phyloP scores from a whole-genome alignment of 2,329 filamentous ascomycete species.

The Fusarium verticillioides region DNA sequence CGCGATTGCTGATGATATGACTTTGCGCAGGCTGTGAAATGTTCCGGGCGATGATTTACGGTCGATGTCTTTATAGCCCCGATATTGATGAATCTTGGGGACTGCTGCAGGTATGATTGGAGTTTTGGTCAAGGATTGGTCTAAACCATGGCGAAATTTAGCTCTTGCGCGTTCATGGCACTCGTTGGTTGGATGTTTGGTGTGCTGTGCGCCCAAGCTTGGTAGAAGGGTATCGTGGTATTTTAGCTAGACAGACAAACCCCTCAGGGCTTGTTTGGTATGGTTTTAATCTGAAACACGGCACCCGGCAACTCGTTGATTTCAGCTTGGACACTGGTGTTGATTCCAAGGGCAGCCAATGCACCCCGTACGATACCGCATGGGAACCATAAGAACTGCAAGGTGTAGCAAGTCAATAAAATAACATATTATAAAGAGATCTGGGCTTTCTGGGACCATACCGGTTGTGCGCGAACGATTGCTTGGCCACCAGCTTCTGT shows the following conservation, averaged over 20 bases:
- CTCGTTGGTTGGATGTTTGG: constrained; percentile 26
- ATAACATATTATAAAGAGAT: not conserved
- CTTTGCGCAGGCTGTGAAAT: constrained; percentile 53
- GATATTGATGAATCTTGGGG: constrained; percentile 19
- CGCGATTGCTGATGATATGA: constrained; percentile 51
- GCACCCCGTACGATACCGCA: constrained; percentile 92
- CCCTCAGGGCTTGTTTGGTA: constrained; percentile 66
- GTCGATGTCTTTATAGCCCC: constrained; percentile 29
- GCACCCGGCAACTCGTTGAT: constrained; percentile 86
- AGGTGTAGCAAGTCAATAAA: constrained; percentile 9
- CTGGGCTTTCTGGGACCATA: constrained; percentile 57
- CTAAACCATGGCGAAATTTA: constrained; percentile 31
- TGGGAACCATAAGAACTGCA: constrained; percentile 91
- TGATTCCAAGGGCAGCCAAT: constrained; percentile 91
- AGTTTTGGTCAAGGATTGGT: constrained; percentile 37
- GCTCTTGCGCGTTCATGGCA: constrained; percentile 33
- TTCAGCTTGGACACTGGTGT: constrained; percentile 91
- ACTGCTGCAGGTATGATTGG: constrained; percentile 39
- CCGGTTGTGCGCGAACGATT: constrained; percentile 79
- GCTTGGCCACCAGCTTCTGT: constrained; percentile 80
- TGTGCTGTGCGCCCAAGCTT: constrained; percentile 30
- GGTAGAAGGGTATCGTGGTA: constrained; percentile 41
- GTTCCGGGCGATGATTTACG: constrained; percentile 34
- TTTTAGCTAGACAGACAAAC: constrained; percentile 29
- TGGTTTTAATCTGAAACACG: constrained; percentile 95